Conservation (phyloP, 192 early-diverging fungal species). For the Chytriomyces hyalinus region DNA sequence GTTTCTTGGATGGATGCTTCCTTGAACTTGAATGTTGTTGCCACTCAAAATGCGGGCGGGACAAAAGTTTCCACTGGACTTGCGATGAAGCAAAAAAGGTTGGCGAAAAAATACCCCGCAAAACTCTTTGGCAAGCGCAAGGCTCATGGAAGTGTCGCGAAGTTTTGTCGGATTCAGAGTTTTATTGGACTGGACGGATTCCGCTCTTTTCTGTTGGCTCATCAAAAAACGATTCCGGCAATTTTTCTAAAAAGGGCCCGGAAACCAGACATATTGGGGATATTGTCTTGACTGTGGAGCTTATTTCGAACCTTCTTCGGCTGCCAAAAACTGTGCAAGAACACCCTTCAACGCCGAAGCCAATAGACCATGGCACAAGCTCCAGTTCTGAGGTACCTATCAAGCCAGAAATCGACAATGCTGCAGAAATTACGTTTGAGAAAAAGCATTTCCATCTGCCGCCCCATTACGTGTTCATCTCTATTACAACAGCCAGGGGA, state of each 20-base stretch:
- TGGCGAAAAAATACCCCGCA: not conserved
- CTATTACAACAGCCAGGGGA: slow-evolving; percentile 41
- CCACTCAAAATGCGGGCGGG: slow-evolving; percentile 5
- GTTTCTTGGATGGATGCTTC: slow-evolving; percentile 29
- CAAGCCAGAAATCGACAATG: not conserved
- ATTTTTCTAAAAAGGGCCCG: not conserved
- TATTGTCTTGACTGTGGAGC: slow-evolving; percentile 23
- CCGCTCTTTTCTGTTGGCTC: slow-evolving; percentile 29
- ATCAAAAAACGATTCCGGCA: not conserved
- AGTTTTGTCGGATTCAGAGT: slow-evolving; percentile 17
- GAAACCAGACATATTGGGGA: slow-evolving; percentile 13
- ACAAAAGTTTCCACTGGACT: not conserved
- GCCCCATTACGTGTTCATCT: slow-evolving; percentile 42
- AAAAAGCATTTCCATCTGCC: slow-evolving; percentile 10
- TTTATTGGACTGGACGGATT: slow-evolving; percentile 34
- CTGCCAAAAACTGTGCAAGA: not conserved
- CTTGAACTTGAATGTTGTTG: slow-evolving; percentile 31
- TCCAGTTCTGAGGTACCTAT: not conserved
- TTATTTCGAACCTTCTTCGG: slow-evolving; percentile 21
- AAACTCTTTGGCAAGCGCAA: slow-evolving; percentile 30
- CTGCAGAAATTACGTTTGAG: not conserved
- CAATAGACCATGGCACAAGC: not conserved
- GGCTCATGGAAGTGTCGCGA: slow-evolving; percentile 34
- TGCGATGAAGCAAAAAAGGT: not conserved
- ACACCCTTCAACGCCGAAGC: not conserved